phyloP scores from a whole-genome alignment of 805 yeast genomes.

The Metschnikowia similis region DNA sequence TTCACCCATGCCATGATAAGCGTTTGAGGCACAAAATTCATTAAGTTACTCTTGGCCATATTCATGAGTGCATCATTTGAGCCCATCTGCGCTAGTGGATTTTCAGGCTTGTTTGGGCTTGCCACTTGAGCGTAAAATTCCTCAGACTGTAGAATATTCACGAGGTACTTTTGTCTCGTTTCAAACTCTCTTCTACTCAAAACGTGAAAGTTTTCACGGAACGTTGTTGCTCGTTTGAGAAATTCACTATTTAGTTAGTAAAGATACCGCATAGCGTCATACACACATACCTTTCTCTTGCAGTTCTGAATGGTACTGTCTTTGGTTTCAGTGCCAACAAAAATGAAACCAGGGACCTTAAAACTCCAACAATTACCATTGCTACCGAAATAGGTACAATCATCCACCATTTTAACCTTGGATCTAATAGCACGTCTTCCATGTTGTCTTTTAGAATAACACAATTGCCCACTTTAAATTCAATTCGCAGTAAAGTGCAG shows the following conservation, averaged over 20 bases:
- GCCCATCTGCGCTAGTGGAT: slow-evolving; percentile 68
- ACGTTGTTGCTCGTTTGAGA: slow-evolving; percentile 52
- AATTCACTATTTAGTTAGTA: slow-evolving; percentile 41
- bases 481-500: not conserved
- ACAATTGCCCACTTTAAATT: not conserved
- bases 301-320: slow-evolving; percentile 45
- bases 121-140: slow-evolving; percentile 52
- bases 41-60: slow-evolving; percentile 76
- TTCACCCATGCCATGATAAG: slow-evolving; percentile 95
- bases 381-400: slow-evolving; percentile 83
- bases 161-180: slow-evolving; percentile 45
- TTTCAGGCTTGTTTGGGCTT: slow-evolving; percentile 37
- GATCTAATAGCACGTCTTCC: slow-evolving; percentile 49
- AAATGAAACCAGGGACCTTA: slow-evolving; percentile 63
- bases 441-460: not conserved
- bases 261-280: too few species aligned
- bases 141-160: slow-evolving; percentile 47
- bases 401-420: slow-evolving; percentile 84
- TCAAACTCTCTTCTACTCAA: slow-evolving; percentile 50
- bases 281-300: slow-evolving; percentile 44
- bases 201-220: slow-evolving; percentile 51
- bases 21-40: slow-evolving; percentile 87
- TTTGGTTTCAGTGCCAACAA: slow-evolving; percentile 59
- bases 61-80: slow-evolving; percentile 68
- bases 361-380: slow-evolving; percentile 82